These are phyloP conservation scores for Hondaea fermentalgiana DNA, from an alignment of 108 stramenopile genomes.

Conservation along the genomic window DNA sequence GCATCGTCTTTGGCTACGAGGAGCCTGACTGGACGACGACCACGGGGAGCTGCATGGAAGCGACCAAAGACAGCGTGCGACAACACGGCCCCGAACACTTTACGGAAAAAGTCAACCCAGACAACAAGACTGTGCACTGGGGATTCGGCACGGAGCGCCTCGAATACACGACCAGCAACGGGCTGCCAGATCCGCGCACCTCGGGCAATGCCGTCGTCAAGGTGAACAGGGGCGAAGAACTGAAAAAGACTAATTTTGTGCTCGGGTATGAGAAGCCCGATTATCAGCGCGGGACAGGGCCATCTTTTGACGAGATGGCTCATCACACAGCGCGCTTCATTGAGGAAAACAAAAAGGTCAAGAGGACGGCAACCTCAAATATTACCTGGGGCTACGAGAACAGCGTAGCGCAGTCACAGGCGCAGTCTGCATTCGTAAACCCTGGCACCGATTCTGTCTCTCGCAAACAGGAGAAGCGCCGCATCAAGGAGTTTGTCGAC, in stretches of 20 bases:
- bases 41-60: background rate
- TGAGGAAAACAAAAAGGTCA: background rate
- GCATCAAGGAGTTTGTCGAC: background rate
- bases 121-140: slow-evolving; percentile 18
- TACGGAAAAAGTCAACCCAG: background rate
- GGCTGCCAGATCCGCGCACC: background rate
- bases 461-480: background rate
- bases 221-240: background rate
- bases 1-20: background rate
- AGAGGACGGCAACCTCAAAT: background rate
- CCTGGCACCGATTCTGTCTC: background rate
- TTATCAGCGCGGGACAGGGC: background rate
- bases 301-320: background rate
- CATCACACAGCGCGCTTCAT: background rate
- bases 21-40: background rate
- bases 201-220: background rate
- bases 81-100: background rate
- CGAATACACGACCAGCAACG: background rate
- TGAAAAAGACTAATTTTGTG: background rate
- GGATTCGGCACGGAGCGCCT: background rate
- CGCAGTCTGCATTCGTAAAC: background rate
- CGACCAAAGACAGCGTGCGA: background rate
- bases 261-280: background rate
- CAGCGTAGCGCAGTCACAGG: background rate
- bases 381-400: slow-evolving; percentile 6